Base-by-base conservation (phyloP, 345 rosid genomes). In the Camelina sativa region DNA sequence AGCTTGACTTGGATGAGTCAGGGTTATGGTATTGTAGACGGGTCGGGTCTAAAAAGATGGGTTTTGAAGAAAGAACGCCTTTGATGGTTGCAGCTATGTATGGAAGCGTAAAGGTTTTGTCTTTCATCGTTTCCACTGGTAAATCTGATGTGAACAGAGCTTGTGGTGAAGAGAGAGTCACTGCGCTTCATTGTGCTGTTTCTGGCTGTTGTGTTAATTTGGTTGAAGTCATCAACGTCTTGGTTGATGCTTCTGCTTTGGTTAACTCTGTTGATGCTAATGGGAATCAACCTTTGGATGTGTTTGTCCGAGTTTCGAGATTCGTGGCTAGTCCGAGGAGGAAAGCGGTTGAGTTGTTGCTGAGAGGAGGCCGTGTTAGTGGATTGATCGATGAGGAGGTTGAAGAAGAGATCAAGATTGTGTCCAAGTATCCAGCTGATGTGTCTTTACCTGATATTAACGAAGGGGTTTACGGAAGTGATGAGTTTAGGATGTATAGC, bases 141-240 rank as follows among this genome's bases (percentile, higher is more conserved):
- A 86, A 81, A 62, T 74, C 80, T 28, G 85, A 91, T 72, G 88
- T 91, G 65, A 94, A 88, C 48, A 82, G 85, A 74, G 85, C 85
- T 78, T 91, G 90, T 62, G 96, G 98, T 37, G 71, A 71, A 5
- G 97, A 91, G 81, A 86, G 83, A 82, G 87, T 86, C 67, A 90
- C 98, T 61, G 96, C 98, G 43, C 96, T 94, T 72, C 98, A 94
- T 72, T 91, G 92, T 70, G 98, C 97, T 37, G 93, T 85, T 73
- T 95, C 96, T 46, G 96, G 98, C 4, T 88, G 95, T 57, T 65
- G 92, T 0, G 56, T 46, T 43, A 76, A 87, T 9, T 77, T 80
- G 58, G 11, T 53, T 53, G 74, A 72, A 44, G 81, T 78, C 30
- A 85, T 91, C 81, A 90, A 78, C 76, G 73, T 69, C 61, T 80